Evolutionary conservation across 805 yeast genomes (phyloP).

Genomic region (Naumovozyma dairenensis): DNA sequence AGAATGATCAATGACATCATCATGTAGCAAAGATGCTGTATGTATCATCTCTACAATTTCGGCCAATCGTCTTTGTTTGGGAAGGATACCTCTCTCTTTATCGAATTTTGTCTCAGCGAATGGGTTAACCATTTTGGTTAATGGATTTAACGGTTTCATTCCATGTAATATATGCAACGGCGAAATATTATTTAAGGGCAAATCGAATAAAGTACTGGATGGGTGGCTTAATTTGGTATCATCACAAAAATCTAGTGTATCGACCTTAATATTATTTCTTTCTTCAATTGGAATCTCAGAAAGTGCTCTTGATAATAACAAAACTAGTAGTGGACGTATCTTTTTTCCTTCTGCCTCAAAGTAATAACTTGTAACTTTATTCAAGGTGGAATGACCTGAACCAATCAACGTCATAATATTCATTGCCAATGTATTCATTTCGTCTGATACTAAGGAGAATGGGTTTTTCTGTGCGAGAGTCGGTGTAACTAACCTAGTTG

Average conservation of each 20-base stretch:
- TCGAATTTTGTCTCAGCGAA: conserved; percentile 43
- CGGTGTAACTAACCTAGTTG: conserved; percentile 67
- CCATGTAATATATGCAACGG: conserved; percentile 84
- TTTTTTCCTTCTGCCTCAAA: conserved; percentile 96
- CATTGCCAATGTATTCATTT: conserved; percentile 80
- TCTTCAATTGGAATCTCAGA: conserved; percentile 60
- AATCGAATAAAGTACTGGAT: conserved; percentile 49
- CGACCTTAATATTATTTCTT: conserved; percentile 55
- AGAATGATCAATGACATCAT: conserved; percentile 87
- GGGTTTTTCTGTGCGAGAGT: conserved; percentile 60
- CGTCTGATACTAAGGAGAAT: conserved; percentile 80
- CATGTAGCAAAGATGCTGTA: conserved; percentile 90
- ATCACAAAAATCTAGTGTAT: conserved; percentile 45
- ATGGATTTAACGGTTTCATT: conserved; percentile 84
- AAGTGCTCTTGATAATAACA: conserved; percentile 73
- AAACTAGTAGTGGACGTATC: conserved; percentile 82
- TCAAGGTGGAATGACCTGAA: conserved; percentile 86
- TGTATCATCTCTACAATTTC: conserved; percentile 98
- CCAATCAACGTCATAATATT: conserved; percentile 83
- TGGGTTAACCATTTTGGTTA: conserved; percentile 68
- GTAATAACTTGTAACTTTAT: conserved; percentile 87
- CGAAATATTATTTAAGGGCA: conserved; percentile 42
- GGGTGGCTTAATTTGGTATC: conserved; percentile 56
- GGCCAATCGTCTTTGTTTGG: conserved; percentile 90
- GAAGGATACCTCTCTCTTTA: conserved; percentile 65